A percentile compares a stretch with the other conserved stretches of the same genome.
Evolutionary conservation across 768 basidiomycete species (phyloP).

Genomic region (Asterophora parasitica): DNA sequence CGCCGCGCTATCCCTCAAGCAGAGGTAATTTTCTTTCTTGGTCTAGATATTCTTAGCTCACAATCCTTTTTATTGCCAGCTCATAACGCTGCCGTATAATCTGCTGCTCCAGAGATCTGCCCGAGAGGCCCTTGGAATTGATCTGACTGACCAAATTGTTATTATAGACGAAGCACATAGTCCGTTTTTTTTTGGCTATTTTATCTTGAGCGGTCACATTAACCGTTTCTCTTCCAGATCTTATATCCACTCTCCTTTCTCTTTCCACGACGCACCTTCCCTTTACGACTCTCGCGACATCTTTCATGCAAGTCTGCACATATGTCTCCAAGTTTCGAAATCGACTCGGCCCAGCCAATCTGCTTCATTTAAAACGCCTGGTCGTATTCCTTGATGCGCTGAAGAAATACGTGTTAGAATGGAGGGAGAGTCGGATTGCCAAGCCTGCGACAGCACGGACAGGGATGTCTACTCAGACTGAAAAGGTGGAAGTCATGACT

Average conservation of each 20-base stretch:
- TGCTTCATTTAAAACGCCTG: slow-evolving; percentile 77
- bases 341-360: slow-evolving; percentile 68
- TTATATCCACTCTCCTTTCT: slow-evolving; percentile 86
- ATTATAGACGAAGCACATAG: slow-evolving; percentile 97
- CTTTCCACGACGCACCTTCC: slow-evolving; percentile 72
- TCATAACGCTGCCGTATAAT: slow-evolving; percentile 93
- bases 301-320: slow-evolving; percentile 67
- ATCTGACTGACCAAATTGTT: slow-evolving; percentile 78
- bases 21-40: slow-evolving; percentile 46
- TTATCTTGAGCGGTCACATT: neutral
- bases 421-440: slow-evolving; percentile 36
- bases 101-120: slow-evolving; percentile 79
- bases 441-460: slow-evolving; percentile 10
- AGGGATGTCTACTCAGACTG: slow-evolving; percentile 4
- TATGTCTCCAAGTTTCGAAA: slow-evolving; percentile 78
- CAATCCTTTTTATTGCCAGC: slow-evolving; percentile 33
- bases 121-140: slow-evolving; percentile 83
- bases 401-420: slow-evolving; percentile 50
- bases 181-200: slow-evolving; percentile 33
- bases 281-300: slow-evolving; percentile 48
- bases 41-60: neutral
- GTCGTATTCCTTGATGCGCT: slow-evolving; percentile 69
- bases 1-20: slow-evolving; percentile 85
- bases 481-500: slow-evolving; percentile 58
- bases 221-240: slow-evolving; percentile 43